Conservation (phyloP, 768 basidiomycete species). For the Lentinula edodes region DNA sequence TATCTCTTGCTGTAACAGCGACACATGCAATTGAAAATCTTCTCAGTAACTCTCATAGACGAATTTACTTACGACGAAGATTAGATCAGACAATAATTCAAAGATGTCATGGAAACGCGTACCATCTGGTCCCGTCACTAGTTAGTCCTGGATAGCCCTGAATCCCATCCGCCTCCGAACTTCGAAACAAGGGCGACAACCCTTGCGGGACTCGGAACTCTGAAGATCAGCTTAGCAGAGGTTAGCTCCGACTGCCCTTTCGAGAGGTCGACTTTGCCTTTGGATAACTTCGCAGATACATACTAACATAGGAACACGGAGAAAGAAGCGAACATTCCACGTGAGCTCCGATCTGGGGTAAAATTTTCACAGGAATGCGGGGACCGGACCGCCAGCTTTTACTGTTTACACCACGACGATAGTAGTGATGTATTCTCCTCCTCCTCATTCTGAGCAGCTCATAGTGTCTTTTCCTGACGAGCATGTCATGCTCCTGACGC, state of each 20-base stretch:
- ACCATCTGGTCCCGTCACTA: not conserved
- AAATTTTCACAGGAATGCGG: no score
- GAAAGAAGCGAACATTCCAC: not conserved
- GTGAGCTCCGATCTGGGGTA: not conserved
- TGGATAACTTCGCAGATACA: no score
- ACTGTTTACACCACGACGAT: not conserved
- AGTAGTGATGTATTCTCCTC: not conserved
- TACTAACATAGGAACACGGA: not conserved
- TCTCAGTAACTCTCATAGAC: not conserved
- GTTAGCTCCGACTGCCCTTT: no score
- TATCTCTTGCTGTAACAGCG: no score
- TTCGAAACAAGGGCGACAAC: no score
- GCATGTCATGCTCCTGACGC: conserved; percentile 47
- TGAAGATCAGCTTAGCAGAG: no score
- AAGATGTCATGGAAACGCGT: not conserved
- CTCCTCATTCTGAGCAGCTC: conserved; percentile 9
- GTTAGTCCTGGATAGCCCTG: not conserved
- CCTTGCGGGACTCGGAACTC: no score
- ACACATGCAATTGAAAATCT: not conserved
- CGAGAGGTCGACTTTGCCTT: no score
- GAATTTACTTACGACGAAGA: not conserved
- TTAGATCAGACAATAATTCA: not conserved
- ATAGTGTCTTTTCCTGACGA: conserved; percentile 32
- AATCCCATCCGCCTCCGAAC: no score
- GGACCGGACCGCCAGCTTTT: no score